Percentiles rank a stretch among this genome's conserved stretches.
Evolutionary conservation across 345 rosid species (phyloP).

Genomic region (Pistacia integerrima): DNA sequence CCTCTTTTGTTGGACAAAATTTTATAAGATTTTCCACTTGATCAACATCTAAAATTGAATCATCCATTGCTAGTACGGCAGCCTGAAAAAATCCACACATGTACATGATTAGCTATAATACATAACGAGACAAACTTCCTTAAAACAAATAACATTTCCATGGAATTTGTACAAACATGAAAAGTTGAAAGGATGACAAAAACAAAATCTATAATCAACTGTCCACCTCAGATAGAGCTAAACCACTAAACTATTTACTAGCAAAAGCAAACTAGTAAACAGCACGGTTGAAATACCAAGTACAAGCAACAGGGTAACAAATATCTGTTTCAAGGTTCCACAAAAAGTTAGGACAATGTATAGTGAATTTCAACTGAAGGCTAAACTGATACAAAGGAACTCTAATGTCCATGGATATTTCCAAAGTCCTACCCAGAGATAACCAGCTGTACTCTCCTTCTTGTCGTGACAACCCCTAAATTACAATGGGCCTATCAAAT

Average conservation of each 20-base stretch:
- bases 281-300: neutral
- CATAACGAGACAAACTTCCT: neutral
- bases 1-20: constrained; percentile 98
- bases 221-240: neutral
- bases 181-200: neutral
- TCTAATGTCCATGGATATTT: too few relatives aligned
- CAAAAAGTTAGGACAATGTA: neutral
- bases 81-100: constrained; percentile 52
- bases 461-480: too few relatives aligned
- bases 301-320: neutral
- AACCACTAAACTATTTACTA: neutral
- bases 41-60: constrained; percentile 82
- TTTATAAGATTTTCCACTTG: constrained; percentile 99
- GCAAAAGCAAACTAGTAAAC: neutral
- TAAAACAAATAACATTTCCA: neutral
- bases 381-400: too few relatives aligned
- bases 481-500: neutral
- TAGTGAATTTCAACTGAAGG: too few relatives aligned
- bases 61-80: constrained; percentile 97
- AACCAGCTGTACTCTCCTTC: too few relatives aligned
- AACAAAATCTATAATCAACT: neutral
- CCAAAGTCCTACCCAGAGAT: too few relatives aligned
- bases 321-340: neutral
- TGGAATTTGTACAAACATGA: neutral
- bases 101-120: constrained; percentile 13